A percentile compares a stretch with the other conserved stretches of the same genome.
phyloP scores from a whole-genome alignment of 805 yeast species.

The Dipodascus albidus region DNA sequence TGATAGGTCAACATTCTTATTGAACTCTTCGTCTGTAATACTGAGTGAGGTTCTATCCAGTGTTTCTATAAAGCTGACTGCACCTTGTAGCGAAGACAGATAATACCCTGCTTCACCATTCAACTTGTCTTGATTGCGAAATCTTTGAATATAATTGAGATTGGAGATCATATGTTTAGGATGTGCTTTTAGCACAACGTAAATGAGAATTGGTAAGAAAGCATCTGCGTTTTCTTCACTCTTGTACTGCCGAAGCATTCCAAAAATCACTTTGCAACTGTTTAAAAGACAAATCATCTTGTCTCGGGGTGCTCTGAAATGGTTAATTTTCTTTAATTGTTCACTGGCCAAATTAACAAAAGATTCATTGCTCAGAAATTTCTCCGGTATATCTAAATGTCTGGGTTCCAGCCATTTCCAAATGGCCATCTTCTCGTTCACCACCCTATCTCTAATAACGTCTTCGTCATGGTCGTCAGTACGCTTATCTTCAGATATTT shows the following conservation, averaged over 20 bases:
- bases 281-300: constrained; percentile 84
- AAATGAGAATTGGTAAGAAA: constrained; percentile 81
- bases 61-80: constrained; percentile 64
- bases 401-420: constrained; percentile 62
- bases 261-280: constrained; percentile 86
- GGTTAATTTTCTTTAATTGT: constrained; percentile 69
- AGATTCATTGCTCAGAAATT: constrained; percentile 35
- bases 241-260: constrained; percentile 56
- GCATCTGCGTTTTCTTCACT: constrained; percentile 85
- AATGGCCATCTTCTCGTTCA: constrained; percentile 42
- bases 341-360: constrained; percentile 57
- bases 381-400: constrained; percentile 65
- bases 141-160: constrained; percentile 73
- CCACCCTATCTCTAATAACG: constrained; percentile 42
- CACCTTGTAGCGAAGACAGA: constrained; percentile 81
- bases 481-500: constrained; percentile 33
- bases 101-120: constrained; percentile 89
- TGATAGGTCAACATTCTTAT: constrained; percentile 31
- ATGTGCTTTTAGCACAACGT: constrained; percentile 60
- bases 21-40: constrained; percentile 47
- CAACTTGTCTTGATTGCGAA: constrained; percentile 61
- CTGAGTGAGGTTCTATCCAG: constrained; percentile 48
- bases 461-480: constrained; percentile 53
- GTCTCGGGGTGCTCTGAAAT: constrained; percentile 88
- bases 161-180: constrained; percentile 63